Evolutionary conservation across 495 filamentous ascomycete genomes (phyloP).

Genomic region (Letharia lupina): DNA sequence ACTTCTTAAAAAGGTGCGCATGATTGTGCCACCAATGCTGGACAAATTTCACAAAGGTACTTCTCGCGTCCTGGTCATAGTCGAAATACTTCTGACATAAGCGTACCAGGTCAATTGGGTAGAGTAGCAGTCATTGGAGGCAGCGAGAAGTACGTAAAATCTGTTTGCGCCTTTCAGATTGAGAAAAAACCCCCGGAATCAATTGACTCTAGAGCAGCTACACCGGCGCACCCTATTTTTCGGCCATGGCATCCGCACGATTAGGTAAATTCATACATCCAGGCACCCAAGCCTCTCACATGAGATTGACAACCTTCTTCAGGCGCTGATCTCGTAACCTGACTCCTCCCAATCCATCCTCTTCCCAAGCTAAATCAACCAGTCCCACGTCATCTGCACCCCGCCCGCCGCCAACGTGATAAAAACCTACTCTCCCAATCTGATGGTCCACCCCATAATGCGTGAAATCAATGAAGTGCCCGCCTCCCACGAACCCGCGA

Average conservation of each 20-base stretch:
- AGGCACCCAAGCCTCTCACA: conserved; percentile 3
- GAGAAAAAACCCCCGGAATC: not conserved
- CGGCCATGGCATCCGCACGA: conserved; percentile 87
- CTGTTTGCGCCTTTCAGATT: not conserved
- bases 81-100: conserved; percentile 12
- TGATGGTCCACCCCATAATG: conserved; percentile 97
- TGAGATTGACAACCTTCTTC: conserved; percentile 5
- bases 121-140: conserved; percentile 91
- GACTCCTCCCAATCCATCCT: conserved; percentile 16
- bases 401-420: conserved; percentile 80
- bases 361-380: conserved; percentile 16
- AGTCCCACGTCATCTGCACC: conserved; percentile 97
- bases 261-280: conserved; percentile 40
- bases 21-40: conserved; percentile 89
- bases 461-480: conserved; percentile 52
- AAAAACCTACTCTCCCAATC: conserved; percentile 94
- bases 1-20: conserved; percentile 71
- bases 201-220: conserved; percentile 44
- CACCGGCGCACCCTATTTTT: conserved; percentile 95
- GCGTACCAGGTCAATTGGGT: conserved; percentile 68
- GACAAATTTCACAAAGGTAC: conserved; percentile 95
- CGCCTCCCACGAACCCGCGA: conserved; percentile 33
- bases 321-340: conserved; percentile 71
- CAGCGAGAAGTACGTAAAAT: conserved; percentile 60
- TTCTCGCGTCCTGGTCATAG: conserved; percentile 5